Base-by-base conservation (phyloP, 2,329 filamentous ascomycete genomes). In the Zymoseptoria pseudotritici region DNA sequence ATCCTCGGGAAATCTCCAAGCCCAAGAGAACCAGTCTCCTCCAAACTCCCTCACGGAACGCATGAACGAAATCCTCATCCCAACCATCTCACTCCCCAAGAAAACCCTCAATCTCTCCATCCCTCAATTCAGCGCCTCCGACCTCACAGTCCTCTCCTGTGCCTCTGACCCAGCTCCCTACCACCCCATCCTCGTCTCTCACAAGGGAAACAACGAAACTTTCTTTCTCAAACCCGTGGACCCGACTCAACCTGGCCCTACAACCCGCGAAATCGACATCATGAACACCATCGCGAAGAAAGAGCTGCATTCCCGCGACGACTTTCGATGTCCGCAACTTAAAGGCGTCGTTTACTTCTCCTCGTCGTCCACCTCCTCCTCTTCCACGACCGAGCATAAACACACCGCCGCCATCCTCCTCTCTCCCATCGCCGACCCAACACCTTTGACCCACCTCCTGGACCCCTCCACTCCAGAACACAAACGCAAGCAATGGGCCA, bases 181-280 rank as follows among this genome's bases (percentile, higher is more conserved):
- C 19, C 71, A 70, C 53, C 69, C 70, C 2, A 58, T 62, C 2
- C 62, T 65, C 20, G 66, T 71, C 17, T 54, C 49, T 20, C 20
- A 55, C 36, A 54, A 60, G 17, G 50, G 55, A 31, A 24, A 63
- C 26, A 60, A 61, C 17, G 58, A 66, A 13, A 59, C 59, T 26
- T 67, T 66, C 63, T 73, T 73, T 62, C 63, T 74, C 52, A 74
- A 74, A 60, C 62, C 68, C 19, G 71, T 73, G n/a, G 70, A 72
- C 57, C 60, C 61, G 0, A 57, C 57, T 2, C 67, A 72, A 59
- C 69, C 69, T 1, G 63, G 66, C 8, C 66, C 71, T 8, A 72
- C 69, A 20, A 74, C 73, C 56, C 69, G 72, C 5, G 72, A 74
- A 55, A 57, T 74, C 42, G 63, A 66, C 31, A 60, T 72, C 24